phyloP scores from a whole-genome alignment of 202 grass and related monocot genomes.

The Panicum virgatum region DNA sequence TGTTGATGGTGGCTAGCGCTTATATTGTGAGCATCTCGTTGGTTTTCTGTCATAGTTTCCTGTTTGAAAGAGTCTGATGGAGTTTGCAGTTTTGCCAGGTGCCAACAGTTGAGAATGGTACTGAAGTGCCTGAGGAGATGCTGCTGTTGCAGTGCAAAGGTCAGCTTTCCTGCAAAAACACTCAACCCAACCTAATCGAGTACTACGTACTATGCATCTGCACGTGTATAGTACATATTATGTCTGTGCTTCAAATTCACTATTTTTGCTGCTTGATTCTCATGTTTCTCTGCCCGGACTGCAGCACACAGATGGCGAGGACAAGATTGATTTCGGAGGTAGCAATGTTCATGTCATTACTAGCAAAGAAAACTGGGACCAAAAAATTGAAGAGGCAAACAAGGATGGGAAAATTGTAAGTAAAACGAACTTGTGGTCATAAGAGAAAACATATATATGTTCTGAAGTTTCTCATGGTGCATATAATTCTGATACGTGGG shows the following conservation, averaged over 20 bases:
- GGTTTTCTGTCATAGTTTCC: neutral
- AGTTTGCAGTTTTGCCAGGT: slow-evolving; percentile 27
- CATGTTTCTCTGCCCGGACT: slow-evolving; percentile 20
- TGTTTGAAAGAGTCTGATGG: neutral
- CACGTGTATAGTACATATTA: too few species aligned
- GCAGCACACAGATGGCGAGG: slow-evolving; percentile 32
- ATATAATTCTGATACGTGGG: neutral
- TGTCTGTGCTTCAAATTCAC: neutral
- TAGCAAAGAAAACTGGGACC: slow-evolving; percentile 72
- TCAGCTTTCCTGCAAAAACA: neutral
- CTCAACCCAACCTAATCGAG: neutral
- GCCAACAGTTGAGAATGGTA: neutral
- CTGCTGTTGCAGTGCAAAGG: slow-evolving; percentile 37
- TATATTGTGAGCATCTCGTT: neutral
- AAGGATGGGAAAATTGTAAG: slow-evolving; percentile 80
- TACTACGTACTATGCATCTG: too few species aligned
- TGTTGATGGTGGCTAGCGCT: neutral
- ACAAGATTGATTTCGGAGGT: slow-evolving; percentile 65
- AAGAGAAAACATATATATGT: neutral
- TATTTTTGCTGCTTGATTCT: neutral
- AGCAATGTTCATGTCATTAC: slow-evolving; percentile 80
- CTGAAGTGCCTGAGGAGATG: slow-evolving; percentile 11
- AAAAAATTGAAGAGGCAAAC: slow-evolving; percentile 64
- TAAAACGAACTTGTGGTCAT: neutral
- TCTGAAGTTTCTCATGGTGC: neutral